Conservation (phyloP, 2,329 filamentous ascomycete species). For the Stachybotrys echinatus region DNA sequence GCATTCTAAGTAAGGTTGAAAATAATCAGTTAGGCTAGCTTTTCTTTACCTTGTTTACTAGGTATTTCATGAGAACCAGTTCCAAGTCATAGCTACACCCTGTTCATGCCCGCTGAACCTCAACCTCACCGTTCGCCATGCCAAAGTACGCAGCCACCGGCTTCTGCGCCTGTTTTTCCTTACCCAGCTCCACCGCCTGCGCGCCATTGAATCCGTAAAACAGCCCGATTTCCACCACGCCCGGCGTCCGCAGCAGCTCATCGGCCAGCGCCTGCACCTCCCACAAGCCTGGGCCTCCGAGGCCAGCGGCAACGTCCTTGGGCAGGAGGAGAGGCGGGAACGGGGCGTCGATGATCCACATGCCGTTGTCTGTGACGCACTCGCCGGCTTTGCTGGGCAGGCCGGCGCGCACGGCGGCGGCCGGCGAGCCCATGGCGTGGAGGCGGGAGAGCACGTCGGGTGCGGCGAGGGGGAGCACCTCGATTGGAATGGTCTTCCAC, state of each 20-base stretch:
- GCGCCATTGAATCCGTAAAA: slow-evolving; percentile 79
- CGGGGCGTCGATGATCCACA: slow-evolving; percentile 86
- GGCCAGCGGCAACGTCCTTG: slow-evolving; percentile 41
- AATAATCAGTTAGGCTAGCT: too few species aligned
- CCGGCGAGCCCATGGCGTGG: slow-evolving; percentile 63
- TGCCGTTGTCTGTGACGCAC: slow-evolving; percentile 54
- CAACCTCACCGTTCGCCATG: slow-evolving; percentile 67
- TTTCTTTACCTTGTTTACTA: slow-evolving; percentile 2
- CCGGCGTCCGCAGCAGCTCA: slow-evolving; percentile 74
- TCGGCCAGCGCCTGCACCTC: slow-evolving; percentile 71
- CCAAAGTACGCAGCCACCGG: slow-evolving; percentile 95
- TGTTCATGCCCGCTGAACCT: slow-evolving; percentile 24
- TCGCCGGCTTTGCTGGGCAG: slow-evolving; percentile 75
- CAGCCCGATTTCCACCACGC: slow-evolving; percentile 86
- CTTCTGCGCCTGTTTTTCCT: slow-evolving; percentile 72
- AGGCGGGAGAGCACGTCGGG: slow-evolving; percentile 72
- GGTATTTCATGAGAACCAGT: background rate
- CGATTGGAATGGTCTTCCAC: slow-evolving; percentile 88
- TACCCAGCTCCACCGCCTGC: slow-evolving; percentile 48
- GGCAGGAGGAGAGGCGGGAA: slow-evolving; percentile 69
- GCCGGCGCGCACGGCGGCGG: slow-evolving; percentile 67
- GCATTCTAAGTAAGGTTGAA: too few species aligned
- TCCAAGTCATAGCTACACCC: slow-evolving; percentile 8
- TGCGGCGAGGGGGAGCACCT: slow-evolving; percentile 82
- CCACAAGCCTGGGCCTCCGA: slow-evolving; percentile 60